phyloP scores from a whole-genome alignment of 345 rosid species.

The Salix viminalis region DNA sequence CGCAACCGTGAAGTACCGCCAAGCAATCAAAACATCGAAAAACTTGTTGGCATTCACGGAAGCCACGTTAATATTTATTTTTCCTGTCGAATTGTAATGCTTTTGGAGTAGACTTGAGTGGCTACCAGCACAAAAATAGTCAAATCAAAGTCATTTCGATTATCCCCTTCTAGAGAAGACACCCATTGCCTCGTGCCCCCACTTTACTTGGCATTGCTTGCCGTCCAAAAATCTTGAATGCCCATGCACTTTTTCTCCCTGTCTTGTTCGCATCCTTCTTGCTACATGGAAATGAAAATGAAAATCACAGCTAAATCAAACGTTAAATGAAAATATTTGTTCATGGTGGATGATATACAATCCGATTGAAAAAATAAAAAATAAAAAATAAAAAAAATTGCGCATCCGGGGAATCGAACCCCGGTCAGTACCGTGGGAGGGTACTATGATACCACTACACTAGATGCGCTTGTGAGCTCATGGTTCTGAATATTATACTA shows the following conservation, averaged over 20 bases:
- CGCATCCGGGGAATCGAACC: slow-evolving; percentile 97
- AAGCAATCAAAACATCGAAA: too few relatives aligned
- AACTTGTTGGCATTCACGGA: too few relatives aligned
- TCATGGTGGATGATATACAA: too few relatives aligned
- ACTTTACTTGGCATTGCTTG: not conserved
- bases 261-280: too few relatives aligned
- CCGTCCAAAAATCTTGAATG: not conserved
- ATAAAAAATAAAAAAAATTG: slow-evolving; percentile 17
- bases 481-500: too few relatives aligned
- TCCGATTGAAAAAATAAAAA: not conserved
- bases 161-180: not conserved
- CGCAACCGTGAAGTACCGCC: too few relatives aligned
- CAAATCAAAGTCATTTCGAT: not conserved
- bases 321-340: too few relatives aligned
- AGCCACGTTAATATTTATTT: too few relatives aligned
- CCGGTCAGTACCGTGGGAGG: slow-evolving; percentile 98
- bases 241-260: not conserved
- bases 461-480: slow-evolving; percentile 39
- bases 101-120: too few relatives aligned
- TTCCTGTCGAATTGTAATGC: too few relatives aligned
- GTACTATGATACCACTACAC: slow-evolving; percentile 98
- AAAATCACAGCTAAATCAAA: too few relatives aligned
- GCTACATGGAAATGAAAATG: too few relatives aligned
- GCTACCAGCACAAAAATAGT: not conserved
- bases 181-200: not conserved